Evolutionary conservation across 306 rosid genomes (phyloP), one percentile per base, ranked within the genome.

Genomic region (Delonix regia): DNA sequence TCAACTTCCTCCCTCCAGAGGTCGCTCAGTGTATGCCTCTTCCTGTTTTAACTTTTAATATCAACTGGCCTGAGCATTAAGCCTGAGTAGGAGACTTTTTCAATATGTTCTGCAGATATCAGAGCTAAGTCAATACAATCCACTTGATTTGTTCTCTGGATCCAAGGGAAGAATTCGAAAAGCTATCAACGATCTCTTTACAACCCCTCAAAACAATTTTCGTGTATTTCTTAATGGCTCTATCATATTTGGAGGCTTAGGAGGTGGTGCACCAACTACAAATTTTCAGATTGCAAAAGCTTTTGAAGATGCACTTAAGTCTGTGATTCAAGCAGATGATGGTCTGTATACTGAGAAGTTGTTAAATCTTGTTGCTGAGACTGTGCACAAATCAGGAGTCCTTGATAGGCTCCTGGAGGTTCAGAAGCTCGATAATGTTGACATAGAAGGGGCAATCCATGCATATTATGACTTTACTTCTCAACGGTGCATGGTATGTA

Each of bases 391-490:
- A 70, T 91, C 94, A 14, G 89, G 97, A 60, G 88, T 86, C 57
- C 83, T 91, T 83, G 89, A 89, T 83, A 81, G 52, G 77, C 99
- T 96, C 76, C 86, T 93, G 73, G 84, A 88, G 80, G 88, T 90
- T 82, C 98, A 96, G 86, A 91, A 90, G 78, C 93, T 91, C 72
- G 99, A 96, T 75, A 79, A 69, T 81, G 79, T 89, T 87, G 98
- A 96, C 87, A 88, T 96, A 59, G 98, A 96, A 74, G 99, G 99
- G 71, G 99, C 87, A 34, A 89, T 96, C 64, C 99, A 87, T 82
- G 99, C 96, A 36, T 91, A 90, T 83, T 96, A 93, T 88, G 85
- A 93, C 75, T 72, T 91, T 66, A 87, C 89, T 62, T 68, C 75
- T 27, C 90, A 93, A 84, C 89, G 86, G 51, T 96, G 99, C 85